Conservation (phyloP, 140 eudicot genomes). For the Ambrosia hybrid region DNA sequence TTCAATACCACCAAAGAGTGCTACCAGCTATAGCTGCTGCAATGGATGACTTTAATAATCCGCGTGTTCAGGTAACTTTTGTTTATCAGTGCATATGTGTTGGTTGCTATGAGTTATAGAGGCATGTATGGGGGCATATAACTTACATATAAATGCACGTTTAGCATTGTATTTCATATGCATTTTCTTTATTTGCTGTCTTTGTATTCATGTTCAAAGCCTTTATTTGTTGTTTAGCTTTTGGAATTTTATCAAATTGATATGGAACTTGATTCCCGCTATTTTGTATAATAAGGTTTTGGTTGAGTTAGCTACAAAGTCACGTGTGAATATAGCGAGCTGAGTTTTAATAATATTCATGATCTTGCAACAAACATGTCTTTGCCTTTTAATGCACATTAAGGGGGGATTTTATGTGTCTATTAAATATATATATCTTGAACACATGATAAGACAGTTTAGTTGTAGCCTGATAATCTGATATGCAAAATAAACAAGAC, state of each 20-base stretch:
- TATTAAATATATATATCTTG: neutral
- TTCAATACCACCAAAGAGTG: slow-evolving; percentile 80
- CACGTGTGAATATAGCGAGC: neutral
- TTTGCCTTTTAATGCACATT: neutral
- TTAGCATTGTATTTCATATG: neutral
- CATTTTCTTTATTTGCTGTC: neutral
- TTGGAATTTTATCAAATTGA: neutral
- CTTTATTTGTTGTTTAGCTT: neutral
- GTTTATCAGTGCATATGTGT: neutral
- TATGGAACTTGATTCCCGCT: neutral
- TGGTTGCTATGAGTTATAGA: slow-evolving; percentile 2
- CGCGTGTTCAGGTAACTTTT: slow-evolving; percentile 80
- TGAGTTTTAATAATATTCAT: neutral
- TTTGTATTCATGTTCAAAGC: no score
- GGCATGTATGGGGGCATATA: slow-evolving; percentile 1
- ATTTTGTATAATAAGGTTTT: neutral
- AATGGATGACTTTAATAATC: slow-evolving; percentile 92
- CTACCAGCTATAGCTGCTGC: slow-evolving; percentile 86
- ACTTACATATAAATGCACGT: neutral
- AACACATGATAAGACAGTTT: neutral
- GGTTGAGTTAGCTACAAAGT: neutral
- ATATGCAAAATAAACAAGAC: slow-evolving; percentile 1
- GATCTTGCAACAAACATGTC: neutral
- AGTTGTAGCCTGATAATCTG: no score
- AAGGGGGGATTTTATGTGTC: neutral